A percentile compares a stretch with the other conserved stretches of the same genome.
Conservation (phyloP, 2,329 filamentous ascomycete species). For the Incumbomyces lentus region DNA sequence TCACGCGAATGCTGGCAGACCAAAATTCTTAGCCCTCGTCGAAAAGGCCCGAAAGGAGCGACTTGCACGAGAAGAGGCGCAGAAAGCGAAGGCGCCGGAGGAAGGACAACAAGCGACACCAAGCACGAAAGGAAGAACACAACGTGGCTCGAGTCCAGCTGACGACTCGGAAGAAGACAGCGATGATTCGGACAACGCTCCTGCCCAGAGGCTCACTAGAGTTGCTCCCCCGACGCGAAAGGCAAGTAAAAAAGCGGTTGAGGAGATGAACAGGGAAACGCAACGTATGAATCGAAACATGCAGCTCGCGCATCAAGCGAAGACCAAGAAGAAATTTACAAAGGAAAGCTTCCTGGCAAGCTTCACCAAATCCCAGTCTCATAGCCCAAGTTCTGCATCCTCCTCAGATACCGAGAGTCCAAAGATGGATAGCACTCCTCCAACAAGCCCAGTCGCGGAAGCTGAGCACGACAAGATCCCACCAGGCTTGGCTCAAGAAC, state of each 20-base stretch:
- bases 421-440: constrained; percentile 51
- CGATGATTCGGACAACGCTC: constrained; percentile 52
- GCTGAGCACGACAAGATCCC: constrained; percentile 18
- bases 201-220: constrained; percentile 52
- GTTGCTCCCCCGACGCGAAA: constrained; percentile 60
- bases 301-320: constrained; percentile 81
- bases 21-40: constrained; percentile 61
- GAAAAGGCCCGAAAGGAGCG: constrained; percentile 64
- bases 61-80: constrained; percentile 52
- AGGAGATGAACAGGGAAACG: constrained; percentile 91
- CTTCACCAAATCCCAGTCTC: constrained; percentile 59
- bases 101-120: constrained; percentile 27
- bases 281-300: constrained; percentile 82
- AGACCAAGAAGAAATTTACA: constrained; percentile 81
- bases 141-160: constrained; percentile 21
- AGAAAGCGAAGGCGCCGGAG: constrained; percentile 30
- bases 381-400: constrained; percentile 39
- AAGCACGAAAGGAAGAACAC: constrained; percentile 33
- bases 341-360: constrained; percentile 72
- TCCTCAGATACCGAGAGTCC: constrained; percentile 34
- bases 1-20: constrained; percentile 32
- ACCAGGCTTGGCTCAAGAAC: constrained; percentile 2
- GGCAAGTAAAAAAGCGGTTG: constrained; percentile 85
- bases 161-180: constrained; percentile 42
- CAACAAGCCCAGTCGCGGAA: constrained; percentile 51